Base-by-base conservation (phyloP, 345 rosid genomes). In the Melastoma malabathricum region DNA sequence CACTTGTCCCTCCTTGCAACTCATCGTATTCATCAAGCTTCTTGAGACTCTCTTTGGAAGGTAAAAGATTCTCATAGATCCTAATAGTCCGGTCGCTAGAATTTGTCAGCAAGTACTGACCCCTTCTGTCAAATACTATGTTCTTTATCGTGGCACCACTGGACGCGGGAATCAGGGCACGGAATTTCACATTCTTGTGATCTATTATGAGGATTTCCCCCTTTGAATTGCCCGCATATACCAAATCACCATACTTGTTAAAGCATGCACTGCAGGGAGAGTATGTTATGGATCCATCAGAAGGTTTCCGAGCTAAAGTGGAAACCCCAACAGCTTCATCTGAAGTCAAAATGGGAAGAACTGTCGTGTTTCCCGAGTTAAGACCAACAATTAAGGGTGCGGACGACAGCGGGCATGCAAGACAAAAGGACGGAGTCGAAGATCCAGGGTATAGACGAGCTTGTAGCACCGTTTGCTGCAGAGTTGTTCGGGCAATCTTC, bases 261-360 rank as follows among this genome's bases (percentile, higher is more conserved):
- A 88, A 93, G 75, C 99, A 93, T 2, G 99, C 97, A 43, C 94
- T 85, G 43, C 95, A 80, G 3, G 93, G 89, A 58, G 94, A 76
- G 69, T 74, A 80, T 64, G 82, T 66, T 15, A 78, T 78, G 62
- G 71, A 62, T 48, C 81, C 81, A 41, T 84, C 94, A 1, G 84
- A 58, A 43, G 69, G 57, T 62, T 87, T 85, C 44, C 94, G 94
- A 47, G 82, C 65, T 45, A 68, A 68, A 59, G 78, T 83, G 45
- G 78, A 67, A 59, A 56, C 51, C 17, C 82, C 94, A 67, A 75
- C 80, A 51, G 59, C 73, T 59, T 54, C 44, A 29, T 85, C 97
- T 58, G 86, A 63, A 27, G 75, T 60, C 48, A 64, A 38, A 47
- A 79, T 86, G 9, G 97, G 99, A 61, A 93, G 97, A 44, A 64